Evolutionary conservation across 2,329 filamentous ascomycete species (phyloP).

Genomic region (Phoma sp.): DNA sequence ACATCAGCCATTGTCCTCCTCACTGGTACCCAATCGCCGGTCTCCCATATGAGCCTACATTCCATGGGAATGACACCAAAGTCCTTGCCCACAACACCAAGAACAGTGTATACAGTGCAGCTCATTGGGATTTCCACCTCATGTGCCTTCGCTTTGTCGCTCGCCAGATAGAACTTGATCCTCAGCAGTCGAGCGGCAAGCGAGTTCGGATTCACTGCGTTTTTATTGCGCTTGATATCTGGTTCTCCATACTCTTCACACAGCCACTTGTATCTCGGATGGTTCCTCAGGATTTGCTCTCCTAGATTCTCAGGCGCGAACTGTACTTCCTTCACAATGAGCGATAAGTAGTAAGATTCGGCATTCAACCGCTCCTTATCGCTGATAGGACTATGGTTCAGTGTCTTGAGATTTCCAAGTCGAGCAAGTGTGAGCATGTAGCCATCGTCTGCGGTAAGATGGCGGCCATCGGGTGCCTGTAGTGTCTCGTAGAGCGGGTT

Average conservation of each 20-base stretch:
- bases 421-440: slow-evolving; percentile 89
- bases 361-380: slow-evolving; percentile 81
- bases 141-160: slow-evolving; percentile 19
- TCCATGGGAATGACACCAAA: slow-evolving; percentile 70
- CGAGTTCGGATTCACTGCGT: slow-evolving; percentile 74
- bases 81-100: slow-evolving; percentile 77
- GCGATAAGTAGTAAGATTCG: slow-evolving; percentile 90
- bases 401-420: slow-evolving; percentile 68
- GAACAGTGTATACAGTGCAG: slow-evolving; percentile 81
- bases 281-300: slow-evolving; percentile 63
- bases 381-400: slow-evolving; percentile 77
- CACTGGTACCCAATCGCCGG: slow-evolving; percentile 86
- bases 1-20: slow-evolving; percentile 64
- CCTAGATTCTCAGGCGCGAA: slow-evolving; percentile 63
- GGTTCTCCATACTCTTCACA: slow-evolving; percentile 80
- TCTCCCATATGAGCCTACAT: slow-evolving; percentile 82
- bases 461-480: slow-evolving; percentile 49
- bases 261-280: slow-evolving; percentile 76
- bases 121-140: slow-evolving; percentile 71
- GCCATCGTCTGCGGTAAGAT: slow-evolving; percentile 73
- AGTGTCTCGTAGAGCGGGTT: slow-evolving; percentile 80
- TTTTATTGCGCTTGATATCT: slow-evolving; percentile 59
- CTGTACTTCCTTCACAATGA: slow-evolving; percentile 79
- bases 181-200: slow-evolving; percentile 78
- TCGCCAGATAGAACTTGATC: slow-evolving; percentile 60